Base-by-base conservation (phyloP, 73 alveolate species). In the Symbiodinium pilosum region DNA sequence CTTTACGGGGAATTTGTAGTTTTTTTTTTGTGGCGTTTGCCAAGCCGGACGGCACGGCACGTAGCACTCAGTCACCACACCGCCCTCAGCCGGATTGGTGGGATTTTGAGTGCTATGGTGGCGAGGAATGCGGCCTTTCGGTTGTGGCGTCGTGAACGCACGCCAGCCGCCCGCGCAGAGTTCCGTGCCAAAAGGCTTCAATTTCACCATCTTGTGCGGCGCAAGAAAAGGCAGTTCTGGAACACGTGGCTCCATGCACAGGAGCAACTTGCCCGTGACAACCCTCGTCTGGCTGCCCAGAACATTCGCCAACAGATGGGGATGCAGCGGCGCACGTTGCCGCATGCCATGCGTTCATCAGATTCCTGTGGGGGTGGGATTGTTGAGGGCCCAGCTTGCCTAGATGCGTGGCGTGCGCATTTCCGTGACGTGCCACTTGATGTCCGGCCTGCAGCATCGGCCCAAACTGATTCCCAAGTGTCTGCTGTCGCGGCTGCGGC, bases 341-440 rank as follows among this genome's bases (percentile, higher is more conserved):
- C 73, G n/a, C 21, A 32, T 56, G n/a, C 73, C 32, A 56, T 56
- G 73, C 73, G 73, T 56, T 56, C 73, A 20, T 14, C 73, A 32
- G 73, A 56, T 32, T 56, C 73, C 21, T 16, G 73, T 56, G 73
- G n/a, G n/a, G n/a, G 73, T 20, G 73, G 77, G 8, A 7, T 28
- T 28, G 32, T 59, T 59, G 77, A 59, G 28, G 39, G 39, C 36
- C 77, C 77, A 7, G 77, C 77, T 16, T 59, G 77, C 28, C 6
- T 59, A 59, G 77, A 59, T 59, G 77, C 77, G 18, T 59, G 77
- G 77, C 77, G 77, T 59, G 77, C 77, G 38, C 59, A 47, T 14
- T 47, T 47, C 14, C 59, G 59, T 14, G 59, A 47, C 14, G 59
- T 47, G 59, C 59, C 59, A 14, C 14, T 47, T 9, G 14, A 47